phyloP scores from a whole-genome alignment of 305 asterid species.

The Fraxinus ornus region DNA sequence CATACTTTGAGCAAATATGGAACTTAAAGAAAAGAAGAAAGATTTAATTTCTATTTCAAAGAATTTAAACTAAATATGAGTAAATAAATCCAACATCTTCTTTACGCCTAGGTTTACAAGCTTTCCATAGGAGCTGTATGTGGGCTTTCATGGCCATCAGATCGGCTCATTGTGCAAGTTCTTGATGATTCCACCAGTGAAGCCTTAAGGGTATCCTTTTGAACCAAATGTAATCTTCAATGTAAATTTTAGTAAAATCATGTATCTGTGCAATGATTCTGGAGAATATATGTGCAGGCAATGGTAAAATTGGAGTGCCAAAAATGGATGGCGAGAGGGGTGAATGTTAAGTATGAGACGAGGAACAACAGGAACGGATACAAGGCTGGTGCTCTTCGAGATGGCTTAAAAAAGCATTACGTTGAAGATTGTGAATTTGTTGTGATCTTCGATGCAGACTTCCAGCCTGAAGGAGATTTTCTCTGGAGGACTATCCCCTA shows the following conservation, averaged over 20 bases:
- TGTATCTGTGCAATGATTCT: background rate
- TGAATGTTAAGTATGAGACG: slow-evolving; percentile 40
- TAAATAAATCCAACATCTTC: background rate
- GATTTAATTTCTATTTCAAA: background rate
- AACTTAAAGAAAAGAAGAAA: background rate
- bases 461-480: slow-evolving; percentile 46
- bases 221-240: background rate
- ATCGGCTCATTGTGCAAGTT: slow-evolving; percentile 43
- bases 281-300: slow-evolving; percentile 22
- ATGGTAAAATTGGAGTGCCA: slow-evolving; percentile 46
- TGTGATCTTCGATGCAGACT: slow-evolving; percentile 49
- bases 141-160: slow-evolving; percentile 51
- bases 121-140: slow-evolving; percentile 55
- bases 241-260: background rate
- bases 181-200: slow-evolving; percentile 54
- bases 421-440: slow-evolving; percentile 44
- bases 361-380: slow-evolving; percentile 48
- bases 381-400: slow-evolving; percentile 53
- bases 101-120: slow-evolving; percentile 44
- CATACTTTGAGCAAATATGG: background rate
- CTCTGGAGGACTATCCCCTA: slow-evolving; percentile 48
- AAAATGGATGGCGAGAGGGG: slow-evolving; percentile 42
- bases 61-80: background rate
- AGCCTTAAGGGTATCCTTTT: slow-evolving; percentile 27
- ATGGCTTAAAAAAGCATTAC: slow-evolving; percentile 41